Percentiles rank a stretch among this genome's conserved stretches.
Conservation (phyloP, 257 asterid genomes). For the Solanum etuberosum region DNA sequence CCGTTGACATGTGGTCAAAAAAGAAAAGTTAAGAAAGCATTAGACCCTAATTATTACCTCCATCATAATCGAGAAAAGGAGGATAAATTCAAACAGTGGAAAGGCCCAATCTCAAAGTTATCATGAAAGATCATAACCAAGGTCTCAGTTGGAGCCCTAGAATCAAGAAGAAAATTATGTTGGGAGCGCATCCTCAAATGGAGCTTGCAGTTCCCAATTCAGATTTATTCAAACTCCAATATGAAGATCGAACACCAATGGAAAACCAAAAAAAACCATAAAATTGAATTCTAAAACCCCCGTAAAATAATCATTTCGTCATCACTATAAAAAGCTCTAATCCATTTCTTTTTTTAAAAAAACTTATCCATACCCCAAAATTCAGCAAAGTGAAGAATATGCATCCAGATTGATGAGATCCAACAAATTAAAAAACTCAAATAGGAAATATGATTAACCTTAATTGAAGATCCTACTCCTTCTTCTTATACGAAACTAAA, state of each 20-base stretch:
- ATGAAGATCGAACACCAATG: too few relatives aligned
- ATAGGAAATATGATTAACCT: neutral
- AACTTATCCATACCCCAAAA: neutral
- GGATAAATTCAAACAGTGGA: neutral
- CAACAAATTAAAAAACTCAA: neutral
- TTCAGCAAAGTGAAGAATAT: neutral
- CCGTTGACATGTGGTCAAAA: too few relatives aligned
- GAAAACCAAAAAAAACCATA: too few relatives aligned
- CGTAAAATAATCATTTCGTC: conserved; percentile 3
- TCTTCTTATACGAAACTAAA: neutral
- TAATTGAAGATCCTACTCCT: neutral
- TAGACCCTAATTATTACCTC: too few relatives aligned
- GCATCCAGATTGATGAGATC: neutral
- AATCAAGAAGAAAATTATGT: too few relatives aligned
- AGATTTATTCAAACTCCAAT: too few relatives aligned
- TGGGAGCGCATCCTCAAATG: too few relatives aligned
- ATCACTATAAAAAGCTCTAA: neutral
- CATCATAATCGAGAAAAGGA: neutral
- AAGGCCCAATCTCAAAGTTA: neutral
- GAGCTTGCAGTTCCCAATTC: too few relatives aligned
- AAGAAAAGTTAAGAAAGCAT: neutral
- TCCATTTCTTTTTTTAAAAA: too few relatives aligned
- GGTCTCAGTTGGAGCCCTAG: too few relatives aligned
- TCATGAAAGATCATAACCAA: neutral
- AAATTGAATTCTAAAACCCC: neutral